Conservation (phyloP, 2,329 filamentous ascomycete genomes). For the Stachybotrys echinatus region DNA sequence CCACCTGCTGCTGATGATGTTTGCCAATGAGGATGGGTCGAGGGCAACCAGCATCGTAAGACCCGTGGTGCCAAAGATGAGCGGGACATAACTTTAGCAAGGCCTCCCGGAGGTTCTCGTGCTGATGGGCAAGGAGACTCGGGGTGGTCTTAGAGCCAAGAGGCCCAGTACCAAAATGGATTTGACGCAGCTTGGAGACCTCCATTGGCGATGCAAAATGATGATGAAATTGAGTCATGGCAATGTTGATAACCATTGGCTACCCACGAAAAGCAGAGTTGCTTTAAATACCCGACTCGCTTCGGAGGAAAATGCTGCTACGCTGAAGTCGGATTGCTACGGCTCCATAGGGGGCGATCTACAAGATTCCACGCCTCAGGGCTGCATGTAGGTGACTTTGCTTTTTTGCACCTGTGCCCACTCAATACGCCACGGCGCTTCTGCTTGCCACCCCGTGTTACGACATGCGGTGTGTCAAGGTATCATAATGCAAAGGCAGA, state of each 20-base stretch:
- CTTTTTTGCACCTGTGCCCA: too few species aligned
- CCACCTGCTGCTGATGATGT: slow-evolving; percentile 22
- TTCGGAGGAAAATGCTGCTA: too few species aligned
- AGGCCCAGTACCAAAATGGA: slow-evolving; percentile 9
- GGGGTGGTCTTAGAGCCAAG: slow-evolving; percentile 4
- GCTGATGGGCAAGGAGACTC: slow-evolving; percentile 8
- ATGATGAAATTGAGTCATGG: neutral
- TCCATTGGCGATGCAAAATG: slow-evolving; percentile 3
- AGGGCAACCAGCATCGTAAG: slow-evolving; percentile 19
- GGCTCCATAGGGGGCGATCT: too few species aligned
- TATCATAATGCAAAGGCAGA: neutral
- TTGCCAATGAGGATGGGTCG: slow-evolving; percentile 26
- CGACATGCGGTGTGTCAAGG: neutral
- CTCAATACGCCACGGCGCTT: neutral
- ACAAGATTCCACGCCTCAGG: too few species aligned
- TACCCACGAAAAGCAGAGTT: too few species aligned
- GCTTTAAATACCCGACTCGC: too few species aligned
- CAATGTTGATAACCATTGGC: too few species aligned
- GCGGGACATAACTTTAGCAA: slow-evolving; percentile 16
- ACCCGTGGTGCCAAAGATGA: slow-evolving; percentile 21
- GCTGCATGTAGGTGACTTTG: too few species aligned
- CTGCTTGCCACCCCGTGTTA: neutral
- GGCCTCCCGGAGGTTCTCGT: slow-evolving; percentile 9
- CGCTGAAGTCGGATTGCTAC: too few species aligned
- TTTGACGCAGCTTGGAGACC: slow-evolving; percentile 10